Evolutionary conservation across 1,139 yeast genomes (phyloP).

Genomic region (Taphrina flavorubra): DNA sequence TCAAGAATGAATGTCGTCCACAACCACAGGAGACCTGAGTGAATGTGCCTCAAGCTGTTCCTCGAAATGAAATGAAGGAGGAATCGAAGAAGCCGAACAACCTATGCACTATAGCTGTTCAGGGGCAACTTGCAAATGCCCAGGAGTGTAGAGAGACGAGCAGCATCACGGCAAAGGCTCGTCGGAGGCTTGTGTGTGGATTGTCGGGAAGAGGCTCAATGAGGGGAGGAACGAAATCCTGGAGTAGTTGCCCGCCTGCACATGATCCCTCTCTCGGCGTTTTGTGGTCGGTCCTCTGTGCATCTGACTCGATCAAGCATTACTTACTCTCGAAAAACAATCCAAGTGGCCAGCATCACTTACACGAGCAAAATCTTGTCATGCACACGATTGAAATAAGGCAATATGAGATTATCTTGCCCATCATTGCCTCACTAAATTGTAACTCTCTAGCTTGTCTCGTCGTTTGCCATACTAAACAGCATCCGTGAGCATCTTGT

Average conservation of each 20-base stretch:
- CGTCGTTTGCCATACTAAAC: neutral
- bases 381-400: too few relatives aligned
- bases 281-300: neutral
- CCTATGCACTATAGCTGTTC: neutral
- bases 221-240: conserved; percentile 8
- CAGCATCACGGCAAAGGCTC: neutral
- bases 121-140: neutral
- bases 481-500: conserved; percentile 73
- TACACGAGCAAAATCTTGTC: neutral
- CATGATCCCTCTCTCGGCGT: conserved; percentile 3
- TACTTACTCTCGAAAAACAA: neutral
- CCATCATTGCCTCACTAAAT: conserved; percentile 3
- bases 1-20: too few relatives aligned
- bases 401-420: too few relatives aligned
- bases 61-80: too few relatives aligned
- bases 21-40: too few relatives aligned
- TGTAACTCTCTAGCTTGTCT: conserved; percentile 2
- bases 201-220: neutral
- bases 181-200: conserved; percentile 7
- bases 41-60: too few relatives aligned
- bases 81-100: too few relatives aligned
- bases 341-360: neutral
- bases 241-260: conserved; percentile 1
- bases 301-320: too few relatives aligned
- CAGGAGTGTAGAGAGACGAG: neutral